phyloP scores from a whole-genome alignment of 78 protist genomes.

The Blattamonas nauphoetae region DNA sequence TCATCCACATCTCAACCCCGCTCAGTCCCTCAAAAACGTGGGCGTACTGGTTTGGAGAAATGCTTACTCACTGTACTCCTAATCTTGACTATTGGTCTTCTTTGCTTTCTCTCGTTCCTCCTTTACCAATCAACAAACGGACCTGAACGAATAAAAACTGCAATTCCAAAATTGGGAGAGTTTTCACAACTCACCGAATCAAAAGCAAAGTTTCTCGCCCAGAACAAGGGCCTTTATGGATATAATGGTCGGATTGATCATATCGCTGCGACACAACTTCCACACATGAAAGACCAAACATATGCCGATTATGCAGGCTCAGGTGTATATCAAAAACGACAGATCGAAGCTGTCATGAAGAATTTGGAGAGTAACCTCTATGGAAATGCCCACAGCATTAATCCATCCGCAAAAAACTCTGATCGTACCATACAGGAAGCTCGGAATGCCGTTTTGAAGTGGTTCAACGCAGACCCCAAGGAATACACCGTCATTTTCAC shows the following conservation, averaged over 20 bases:
- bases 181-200: too few species aligned
- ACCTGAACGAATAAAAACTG: too few species aligned
- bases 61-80: too few species aligned
- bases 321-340: slow-evolving; percentile 1
- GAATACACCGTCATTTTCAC: slow-evolving; percentile 69
- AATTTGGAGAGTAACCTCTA: slow-evolving; percentile 18
- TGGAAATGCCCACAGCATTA: slow-evolving; percentile 38
- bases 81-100: too few species aligned
- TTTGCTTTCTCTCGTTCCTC: too few species aligned
- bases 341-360: neutral
- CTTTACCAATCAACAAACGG: too few species aligned
- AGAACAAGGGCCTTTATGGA: neutral
- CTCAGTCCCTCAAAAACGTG: too few species aligned
- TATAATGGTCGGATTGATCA: neutral
- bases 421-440: neutral
- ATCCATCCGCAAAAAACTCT: slow-evolving; percentile 18
- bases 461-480: slow-evolving; percentile 40
- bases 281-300: neutral
- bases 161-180: too few species aligned
- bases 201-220: too few species aligned
- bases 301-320: slow-evolving; percentile 40
- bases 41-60: too few species aligned
- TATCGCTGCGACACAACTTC: neutral
- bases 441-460: slow-evolving; percentile 28
- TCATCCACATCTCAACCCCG: too few species aligned